Percentiles rank a stretch among this genome's conserved stretches.
Evolutionary conservation across 352 stramenopile species (phyloP).

Genomic region (Peronospora destructor): DNA sequence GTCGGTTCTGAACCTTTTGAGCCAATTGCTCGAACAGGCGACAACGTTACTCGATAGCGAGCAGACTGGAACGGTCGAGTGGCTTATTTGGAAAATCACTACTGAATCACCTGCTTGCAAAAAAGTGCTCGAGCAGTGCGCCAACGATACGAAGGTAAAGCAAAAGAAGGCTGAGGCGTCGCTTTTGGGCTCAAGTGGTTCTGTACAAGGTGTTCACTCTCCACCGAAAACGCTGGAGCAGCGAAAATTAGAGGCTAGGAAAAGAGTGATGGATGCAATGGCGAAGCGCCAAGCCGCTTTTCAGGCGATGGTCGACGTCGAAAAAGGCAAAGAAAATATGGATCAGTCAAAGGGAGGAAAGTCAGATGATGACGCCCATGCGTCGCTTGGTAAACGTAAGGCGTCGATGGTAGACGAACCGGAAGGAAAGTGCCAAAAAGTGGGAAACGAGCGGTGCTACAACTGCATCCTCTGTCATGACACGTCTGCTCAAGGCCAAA

Average conservation of each 20-base stretch:
- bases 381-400: constrained; percentile 44
- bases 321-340: constrained; percentile 34
- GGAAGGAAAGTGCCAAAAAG: constrained; percentile 43
- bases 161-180: constrained; percentile 16
- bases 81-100: constrained; percentile 61
- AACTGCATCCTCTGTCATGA: constrained; percentile 86
- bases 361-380: constrained; percentile 18
- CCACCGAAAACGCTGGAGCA: constrained; percentile 55
- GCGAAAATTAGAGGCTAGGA: constrained; percentile 68
- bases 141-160: constrained; percentile 27
- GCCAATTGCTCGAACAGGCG: constrained; percentile 38
- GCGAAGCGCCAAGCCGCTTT: constrained; percentile 78
- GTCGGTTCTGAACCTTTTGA: constrained; percentile 54
- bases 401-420: constrained; percentile 24
- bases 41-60: constrained; percentile 58
- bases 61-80: constrained; percentile 65
- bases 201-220: constrained; percentile 4
- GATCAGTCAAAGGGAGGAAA: constrained; percentile 24
- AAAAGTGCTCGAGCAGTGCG: constrained; percentile 30
- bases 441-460: constrained; percentile 35
- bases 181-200: constrained; percentile 1
- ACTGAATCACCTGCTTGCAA: constrained; percentile 38
- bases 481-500: constrained; percentile 65
- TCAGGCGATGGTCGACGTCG: constrained; percentile 73
- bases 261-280: constrained; percentile 73